Evolutionary conservation across 2,329 filamentous ascomycete genomes (phyloP), one percentile per base, ranked within the genome.

Genomic region (Cucurbitaria berberidis): DNA sequence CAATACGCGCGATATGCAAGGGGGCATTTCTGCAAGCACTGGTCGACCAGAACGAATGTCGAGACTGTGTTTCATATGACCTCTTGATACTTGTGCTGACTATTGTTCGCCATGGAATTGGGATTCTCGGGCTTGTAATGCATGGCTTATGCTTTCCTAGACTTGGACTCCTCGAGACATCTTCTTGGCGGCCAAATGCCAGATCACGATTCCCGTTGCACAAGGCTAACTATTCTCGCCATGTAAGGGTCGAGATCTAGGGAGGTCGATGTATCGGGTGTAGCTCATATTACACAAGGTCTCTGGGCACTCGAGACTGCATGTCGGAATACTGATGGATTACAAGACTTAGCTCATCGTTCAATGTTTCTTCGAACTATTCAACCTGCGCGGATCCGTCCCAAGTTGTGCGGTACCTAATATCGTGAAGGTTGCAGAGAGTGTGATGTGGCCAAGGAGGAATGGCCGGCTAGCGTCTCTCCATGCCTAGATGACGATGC

Each of bases 401-500:
- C 5, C 24, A 10, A 27, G 26, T 27, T 10, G 27, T 11, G 27
- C 8, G 27, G 7, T 3, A 30, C 13, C 27, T 30, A 2, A 11
- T 30, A 3, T 30, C 3, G 6, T 30, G 26, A 27, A 30, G 27
- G 34, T 18, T 36, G 15, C n/a, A 18, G 35, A 39, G 18, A 1
- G 18, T 15, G 21, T 19, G 43, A 8, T 34, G 30, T n/a, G 5
- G 30, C 30, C 8, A 34, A 16, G 27, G 3, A 10, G 27, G 27
- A 13, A 30, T 30, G 13, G 30, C 47, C 19, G 30, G 19, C 43
- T 58, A 54, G 55, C 42, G 52, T 16, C 15, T 9, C 45, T 48
- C 55, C 40, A 51, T 35, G 45, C 29, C 26, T 36, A 32, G 42
- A 27, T 46, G 34, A 29, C 40, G 29, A 40, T 42, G 48, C 55